Base-by-base conservation (phyloP, 805 yeast genomes). In the Wickerhamiella domercqiae region DNA sequence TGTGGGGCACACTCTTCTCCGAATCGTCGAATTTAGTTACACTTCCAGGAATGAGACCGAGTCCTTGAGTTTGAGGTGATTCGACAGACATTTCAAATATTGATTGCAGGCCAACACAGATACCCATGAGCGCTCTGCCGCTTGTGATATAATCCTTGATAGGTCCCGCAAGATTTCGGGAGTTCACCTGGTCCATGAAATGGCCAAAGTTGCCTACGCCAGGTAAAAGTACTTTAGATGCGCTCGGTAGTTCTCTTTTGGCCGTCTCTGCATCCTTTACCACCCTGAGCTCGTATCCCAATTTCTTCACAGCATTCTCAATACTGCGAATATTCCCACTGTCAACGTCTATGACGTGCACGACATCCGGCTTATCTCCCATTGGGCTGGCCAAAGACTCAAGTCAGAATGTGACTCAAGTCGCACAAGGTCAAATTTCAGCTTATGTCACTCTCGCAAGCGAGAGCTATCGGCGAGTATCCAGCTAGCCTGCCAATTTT, bases 171-270 rank as follows among this genome's bases (percentile, higher is more conserved):
- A 87, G 73, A 0, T 75, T 71, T 40, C 78, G 67, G 3, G 63
- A 62, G 34, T 64, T 65, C 33, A 90, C 57, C 48, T 78, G 73
- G 37, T 71, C 71, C 43, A 86, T 84, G 55, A 87, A 86, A 55
- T 90, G 97, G 32, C 95, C 98, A 57, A 73, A 93, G 55, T 84
- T 87, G 9, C 99, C 99, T 14, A 90, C 99, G 20, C 99, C 99
- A 5, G 99, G 99, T 18, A 90, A 67, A 41, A 90, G 67, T 45
- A 90, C 64, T 49, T 67, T 67, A 43, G 54, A 48, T 9, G 53
- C 53, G 3, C 42, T 14, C 1, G 46, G 68, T 43, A 90, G 63
- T 49, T 64, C 66, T 39, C 43, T 28, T 3, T 35, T 28, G 3
- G 56, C 56, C 13, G 47, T 48, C 4, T 42, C 49, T 7, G 47